phyloP scores from a whole-genome alignment of 2,329 filamentous ascomycete species.

The Akanthomyces lecanii region DNA sequence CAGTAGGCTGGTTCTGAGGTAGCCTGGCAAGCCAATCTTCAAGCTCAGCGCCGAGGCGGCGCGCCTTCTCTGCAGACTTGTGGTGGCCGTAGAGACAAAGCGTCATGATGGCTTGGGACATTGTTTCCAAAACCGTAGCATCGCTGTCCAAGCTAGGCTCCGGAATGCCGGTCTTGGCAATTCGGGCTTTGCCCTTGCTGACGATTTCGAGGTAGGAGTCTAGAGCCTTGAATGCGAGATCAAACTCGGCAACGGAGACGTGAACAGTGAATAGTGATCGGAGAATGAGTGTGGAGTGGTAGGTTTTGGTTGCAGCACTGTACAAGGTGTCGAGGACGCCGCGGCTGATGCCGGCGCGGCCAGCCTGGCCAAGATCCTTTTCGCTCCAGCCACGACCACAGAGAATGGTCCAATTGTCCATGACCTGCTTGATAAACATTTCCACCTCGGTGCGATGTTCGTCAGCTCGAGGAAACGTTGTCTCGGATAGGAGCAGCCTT shows the following conservation, averaged over 20 bases:
- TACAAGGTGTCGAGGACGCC: constrained; percentile 85
- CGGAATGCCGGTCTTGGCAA: constrained; percentile 69
- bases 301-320: constrained; percentile 85
- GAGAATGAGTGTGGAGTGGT: constrained; percentile 87
- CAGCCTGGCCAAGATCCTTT: constrained; percentile 74
- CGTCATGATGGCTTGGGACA: constrained; percentile 73
- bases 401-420: constrained; percentile 80
- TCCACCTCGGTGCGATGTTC: constrained; percentile 77
- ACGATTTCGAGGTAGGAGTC: constrained; percentile 90
- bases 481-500: constrained; percentile 69
- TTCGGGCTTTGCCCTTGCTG: constrained; percentile 75
- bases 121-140: constrained; percentile 69
- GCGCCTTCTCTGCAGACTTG: constrained; percentile 74
- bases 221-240: constrained; percentile 84
- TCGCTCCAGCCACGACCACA: constrained; percentile 78
- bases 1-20: constrained; percentile 31
- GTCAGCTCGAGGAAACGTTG: constrained; percentile 78
- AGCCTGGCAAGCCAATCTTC: constrained; percentile 70
- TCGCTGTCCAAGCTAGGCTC: constrained; percentile 76
- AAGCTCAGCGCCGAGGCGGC: constrained; percentile 64
- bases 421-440: constrained; percentile 71
- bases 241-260: constrained; percentile 82
- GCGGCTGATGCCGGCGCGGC: constrained; percentile 69
- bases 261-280: constrained; percentile 86
- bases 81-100: constrained; percentile 77